Evolutionary conservation across 164 flowering plant species (phyloP), one percentile per base, ranked within the genome.

Genomic region (Houttuynia cordata): DNA sequence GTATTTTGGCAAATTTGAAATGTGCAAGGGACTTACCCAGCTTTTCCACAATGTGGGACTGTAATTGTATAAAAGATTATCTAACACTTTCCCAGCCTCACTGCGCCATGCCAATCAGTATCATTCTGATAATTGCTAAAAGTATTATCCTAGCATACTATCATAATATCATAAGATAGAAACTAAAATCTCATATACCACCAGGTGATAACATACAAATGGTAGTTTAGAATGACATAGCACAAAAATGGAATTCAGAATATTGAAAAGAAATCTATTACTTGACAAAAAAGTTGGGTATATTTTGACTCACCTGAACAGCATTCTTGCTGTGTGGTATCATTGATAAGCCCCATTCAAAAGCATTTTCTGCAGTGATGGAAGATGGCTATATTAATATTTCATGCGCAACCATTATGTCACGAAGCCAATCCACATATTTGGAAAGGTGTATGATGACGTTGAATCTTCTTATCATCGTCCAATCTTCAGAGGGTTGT

Each of bases 311-410:
- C 65, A 91, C 96, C 68, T 82, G 86, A 69, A 91, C 69, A 42
- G 99, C 99, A 65, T 91, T 96, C 64, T 94, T 97, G 1, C 91
- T 74, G 80, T 91, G 97, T 63, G 99, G 99, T 77, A 93, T 93
- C 82, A 40, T 74, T 10, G 91, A 67, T 51, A 62, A 73, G 49
- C 96, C 99, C 99, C 96, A 90, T 68, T 88, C 99, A 68, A 90
- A 94, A 58, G 89, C 96, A 78, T 94, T 94, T 94, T 90, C 99
- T 94, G 89, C 79, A 83, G 22, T 49, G 49, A 20, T 6, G 24
- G 8, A 25, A 20, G 39, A n/a, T n/a, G n/a, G n/a, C n/a, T n/a
- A n/a, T n/a, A n/a, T n/a, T n/a, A n/a, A n/a, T n/a, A n/a, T n/a
- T n/a, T n/a, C n/a, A n/a, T n/a, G n/a, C n/a, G n/a, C n/a, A n/a